Conservation (phyloP, 805 yeast genomes). For the Millerozyma acaciae region DNA sequence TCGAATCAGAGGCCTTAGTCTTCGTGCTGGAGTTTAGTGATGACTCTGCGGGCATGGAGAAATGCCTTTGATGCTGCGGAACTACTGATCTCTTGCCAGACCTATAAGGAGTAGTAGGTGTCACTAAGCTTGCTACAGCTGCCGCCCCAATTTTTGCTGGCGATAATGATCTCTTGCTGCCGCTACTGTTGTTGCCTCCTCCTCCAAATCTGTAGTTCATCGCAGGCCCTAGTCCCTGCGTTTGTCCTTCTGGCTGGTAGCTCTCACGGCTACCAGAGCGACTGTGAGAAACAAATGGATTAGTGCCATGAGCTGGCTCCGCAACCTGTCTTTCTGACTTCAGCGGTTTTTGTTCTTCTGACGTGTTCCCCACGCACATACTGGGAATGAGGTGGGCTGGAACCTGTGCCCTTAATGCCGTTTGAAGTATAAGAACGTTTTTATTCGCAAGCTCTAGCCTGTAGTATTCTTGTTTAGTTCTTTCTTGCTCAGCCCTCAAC, state of each 20-base stretch:
- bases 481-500: slow-evolving; percentile 68
- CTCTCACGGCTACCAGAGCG: slow-evolving; percentile 5
- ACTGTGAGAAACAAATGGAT: slow-evolving; percentile 10
- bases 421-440: slow-evolving; percentile 57
- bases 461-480: slow-evolving; percentile 76
- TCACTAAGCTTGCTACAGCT: slow-evolving; percentile 53
- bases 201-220: slow-evolving; percentile 35
- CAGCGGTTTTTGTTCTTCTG: slow-evolving; percentile 4
- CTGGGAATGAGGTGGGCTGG: slow-evolving; percentile 63
- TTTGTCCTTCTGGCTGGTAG: slow-evolving; percentile 4
- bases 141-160: slow-evolving; percentile 73
- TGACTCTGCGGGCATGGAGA: slow-evolving; percentile 38
- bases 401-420: slow-evolving; percentile 57
- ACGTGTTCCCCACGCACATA: slow-evolving; percentile 42
- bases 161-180: slow-evolving; percentile 44
- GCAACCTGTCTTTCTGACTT: neutral
- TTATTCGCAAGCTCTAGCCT: slow-evolving; percentile 58
- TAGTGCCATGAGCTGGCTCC: slow-evolving; percentile 4
- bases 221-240: slow-evolving; percentile 31
- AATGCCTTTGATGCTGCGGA: slow-evolving; percentile 36
- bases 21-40: slow-evolving; percentile 1
- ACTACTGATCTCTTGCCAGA: slow-evolving; percentile 9
- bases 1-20: neutral
- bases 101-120: slow-evolving; percentile 33
- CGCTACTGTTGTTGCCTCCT: slow-evolving; percentile 11